These are phyloP conservation scores for Starmerella apicola DNA, from an alignment of 805 yeast species.

Conservation along the genomic window DNA sequence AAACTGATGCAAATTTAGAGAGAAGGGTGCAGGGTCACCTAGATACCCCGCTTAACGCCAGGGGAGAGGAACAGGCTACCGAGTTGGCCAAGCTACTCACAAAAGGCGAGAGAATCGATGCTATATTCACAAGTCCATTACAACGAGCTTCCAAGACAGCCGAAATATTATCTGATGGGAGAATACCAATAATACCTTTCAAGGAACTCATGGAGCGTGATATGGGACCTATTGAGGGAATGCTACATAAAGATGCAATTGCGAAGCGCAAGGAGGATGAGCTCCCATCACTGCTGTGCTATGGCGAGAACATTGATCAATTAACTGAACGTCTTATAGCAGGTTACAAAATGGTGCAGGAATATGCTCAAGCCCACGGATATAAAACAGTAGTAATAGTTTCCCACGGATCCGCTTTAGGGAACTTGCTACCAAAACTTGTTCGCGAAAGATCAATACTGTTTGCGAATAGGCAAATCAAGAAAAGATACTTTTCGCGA, in stretches of 20 bases:
- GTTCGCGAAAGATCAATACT: background rate
- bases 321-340: slow-evolving; percentile 8
- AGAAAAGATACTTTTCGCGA: background rate
- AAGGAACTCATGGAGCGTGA: slow-evolving; percentile 17
- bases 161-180: slow-evolving; percentile 8
- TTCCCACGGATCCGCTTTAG: slow-evolving; percentile 21
- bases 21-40: slow-evolving; percentile 20
- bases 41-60: slow-evolving; percentile 18
- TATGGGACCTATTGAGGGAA: slow-evolving; percentile 20
- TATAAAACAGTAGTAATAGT: slow-evolving; percentile 14
- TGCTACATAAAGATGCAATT: slow-evolving; percentile 14
- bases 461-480: background rate
- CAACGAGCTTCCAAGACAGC: slow-evolving; percentile 20
- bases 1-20: slow-evolving; percentile 19
- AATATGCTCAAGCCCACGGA: background rate
- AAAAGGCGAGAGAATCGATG: slow-evolving; percentile 13
- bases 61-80: slow-evolving; percentile 20
- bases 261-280: slow-evolving; percentile 6
- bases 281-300: slow-evolving; percentile 7
- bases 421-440: slow-evolving; percentile 10
- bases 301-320: slow-evolving; percentile 16
- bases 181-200: background rate
- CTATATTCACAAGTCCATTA: slow-evolving; percentile 17
- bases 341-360: slow-evolving; percentile 2
- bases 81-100: slow-evolving; percentile 9